Conservation (phyloP, 1,284 basidiomycete genomes). For the Malassezia dermatis region DNA sequence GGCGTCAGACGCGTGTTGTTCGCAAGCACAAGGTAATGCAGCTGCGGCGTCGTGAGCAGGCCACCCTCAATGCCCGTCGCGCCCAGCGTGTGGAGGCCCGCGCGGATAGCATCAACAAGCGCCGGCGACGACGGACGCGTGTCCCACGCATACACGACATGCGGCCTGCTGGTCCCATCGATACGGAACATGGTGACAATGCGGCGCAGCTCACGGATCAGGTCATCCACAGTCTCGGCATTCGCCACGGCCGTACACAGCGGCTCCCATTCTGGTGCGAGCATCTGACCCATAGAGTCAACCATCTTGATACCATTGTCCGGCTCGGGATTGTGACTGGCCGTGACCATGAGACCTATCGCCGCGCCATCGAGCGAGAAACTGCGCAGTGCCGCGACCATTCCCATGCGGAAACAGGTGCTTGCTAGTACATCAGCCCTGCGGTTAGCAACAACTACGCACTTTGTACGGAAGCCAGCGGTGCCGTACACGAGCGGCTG, state of each 20-base stretch:
- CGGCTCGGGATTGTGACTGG: conserved; percentile 95
- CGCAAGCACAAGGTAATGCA: conserved; percentile 87
- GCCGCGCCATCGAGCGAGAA: conserved; percentile 78
- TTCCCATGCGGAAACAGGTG: conserved; percentile 81
- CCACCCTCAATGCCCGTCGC: conserved; percentile 53
- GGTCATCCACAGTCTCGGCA: conserved; percentile 62
- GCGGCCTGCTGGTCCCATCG: conserved; percentile 65
- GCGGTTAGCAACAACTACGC: conserved; percentile 19
- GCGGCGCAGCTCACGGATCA: conserved; percentile 60
- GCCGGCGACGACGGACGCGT: conserved; percentile 78
- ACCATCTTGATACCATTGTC: conserved; percentile 98
- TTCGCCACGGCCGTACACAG: conserved; percentile 86
- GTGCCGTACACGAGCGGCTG: conserved; percentile 74
- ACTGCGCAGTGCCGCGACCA: conserved; percentile 80
- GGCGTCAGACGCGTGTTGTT: conserved; percentile 70
- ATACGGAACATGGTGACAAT: conserved; percentile 64
- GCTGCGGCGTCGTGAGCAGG: conserved; percentile 82
- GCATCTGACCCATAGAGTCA: conserved; percentile 97
- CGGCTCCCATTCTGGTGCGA: conserved; percentile 84
- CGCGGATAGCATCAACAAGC: conserved; percentile 70
- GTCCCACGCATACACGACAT: conserved; percentile 82
- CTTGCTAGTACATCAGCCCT: conserved; percentile 68
- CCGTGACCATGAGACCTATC: conserved; percentile 97
- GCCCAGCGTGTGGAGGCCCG: conserved; percentile 65
- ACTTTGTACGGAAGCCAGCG: conserved; percentile 82